A percentile compares a stretch with the other conserved stretches of the same genome.
Evolutionary conservation across 2,329 filamentous ascomycete genomes (phyloP).

Genomic region (Cladophialophora chaetospira): DNA sequence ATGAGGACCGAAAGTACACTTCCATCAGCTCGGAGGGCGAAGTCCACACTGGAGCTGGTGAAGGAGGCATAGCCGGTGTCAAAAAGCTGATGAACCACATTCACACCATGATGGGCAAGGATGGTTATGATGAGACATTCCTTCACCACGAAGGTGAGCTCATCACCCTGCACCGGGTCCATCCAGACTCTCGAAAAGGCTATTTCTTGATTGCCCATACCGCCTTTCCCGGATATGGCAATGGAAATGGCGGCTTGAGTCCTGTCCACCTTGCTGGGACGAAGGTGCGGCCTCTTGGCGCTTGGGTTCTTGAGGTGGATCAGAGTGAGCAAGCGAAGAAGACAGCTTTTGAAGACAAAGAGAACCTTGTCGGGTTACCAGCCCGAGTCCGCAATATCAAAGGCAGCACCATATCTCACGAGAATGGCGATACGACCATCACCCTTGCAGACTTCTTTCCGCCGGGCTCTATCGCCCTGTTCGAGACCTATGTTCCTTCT

Average conservation of each 20-base stretch:
- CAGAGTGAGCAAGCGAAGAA: slow-evolving; percentile 69
- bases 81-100: slow-evolving; percentile 95
- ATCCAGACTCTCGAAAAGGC: slow-evolving; percentile 87
- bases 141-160: slow-evolving; percentile 97
- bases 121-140: slow-evolving; percentile 92
- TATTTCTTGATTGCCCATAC: slow-evolving; percentile 97
- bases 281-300: slow-evolving; percentile 80
- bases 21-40: slow-evolving; percentile 68
- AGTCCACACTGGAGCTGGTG: slow-evolving; percentile 68
- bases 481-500: slow-evolving; percentile 92
- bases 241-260: slow-evolving; percentile 76
- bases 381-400: slow-evolving; percentile 75
- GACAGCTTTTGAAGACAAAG: slow-evolving; percentile 67
- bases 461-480: slow-evolving; percentile 89
- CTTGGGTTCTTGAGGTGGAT: slow-evolving; percentile 91
- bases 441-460: slow-evolving; percentile 81
- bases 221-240: slow-evolving; percentile 87
- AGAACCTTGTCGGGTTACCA: slow-evolving; percentile 76
- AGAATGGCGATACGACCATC: slow-evolving; percentile 74
- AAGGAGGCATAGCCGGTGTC: slow-evolving; percentile 82
- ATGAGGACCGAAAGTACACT: slow-evolving; percentile 80
- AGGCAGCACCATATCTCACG: slow-evolving; percentile 71
- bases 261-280: slow-evolving; percentile 82
- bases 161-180: slow-evolving; percentile 92
- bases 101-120: slow-evolving; percentile 91